Conservation (phyloP, 2,329 filamentous ascomycete species). For the Metarhizium sp. region DNA sequence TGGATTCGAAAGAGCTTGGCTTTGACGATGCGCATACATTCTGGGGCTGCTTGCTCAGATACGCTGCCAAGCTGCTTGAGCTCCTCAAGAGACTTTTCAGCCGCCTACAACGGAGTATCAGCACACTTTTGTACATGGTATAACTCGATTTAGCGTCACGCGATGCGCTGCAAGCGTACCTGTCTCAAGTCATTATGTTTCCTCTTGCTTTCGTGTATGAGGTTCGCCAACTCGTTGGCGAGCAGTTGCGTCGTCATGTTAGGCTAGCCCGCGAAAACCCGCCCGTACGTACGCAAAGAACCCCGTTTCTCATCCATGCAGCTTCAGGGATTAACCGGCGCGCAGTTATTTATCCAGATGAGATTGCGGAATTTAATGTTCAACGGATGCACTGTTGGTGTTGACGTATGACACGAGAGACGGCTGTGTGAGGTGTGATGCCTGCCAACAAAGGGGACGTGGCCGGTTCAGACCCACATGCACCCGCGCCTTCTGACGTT, state of each 20-base stretch:
- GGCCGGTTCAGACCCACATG: conserved; percentile 1
- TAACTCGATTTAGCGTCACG: neutral
- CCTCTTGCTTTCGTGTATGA: conserved; percentile 91
- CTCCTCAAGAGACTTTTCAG: conserved; percentile 88
- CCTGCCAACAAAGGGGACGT: conserved; percentile 1
- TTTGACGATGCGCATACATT: conserved; percentile 18
- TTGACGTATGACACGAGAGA: neutral
- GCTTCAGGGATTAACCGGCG: conserved; percentile 1
- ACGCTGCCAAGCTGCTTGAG: conserved; percentile 47
- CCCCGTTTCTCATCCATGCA: conserved; percentile 17
- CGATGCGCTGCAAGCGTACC: conserved; percentile 29
- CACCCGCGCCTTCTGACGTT: too few relatives aligned
- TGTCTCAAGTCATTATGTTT: conserved; percentile 86
- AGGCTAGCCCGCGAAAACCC: conserved; percentile 13
- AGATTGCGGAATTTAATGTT: too few relatives aligned
- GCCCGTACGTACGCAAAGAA: conserved; percentile 16
- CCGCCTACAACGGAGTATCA: conserved; percentile 46
- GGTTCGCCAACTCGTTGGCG: conserved; percentile 76
- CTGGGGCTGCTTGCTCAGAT: conserved; percentile 28
- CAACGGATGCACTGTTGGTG: neutral
- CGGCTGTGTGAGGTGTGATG: neutral
- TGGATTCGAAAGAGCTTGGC: conserved; percentile 6
- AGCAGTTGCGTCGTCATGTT: conserved; percentile 89
- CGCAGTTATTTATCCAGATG: too few relatives aligned
- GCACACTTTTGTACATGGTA: neutral